Base-by-base conservation (phyloP, 2,329 filamentous ascomycete genomes). In the Ceratocystiopsis sp. region DNA sequence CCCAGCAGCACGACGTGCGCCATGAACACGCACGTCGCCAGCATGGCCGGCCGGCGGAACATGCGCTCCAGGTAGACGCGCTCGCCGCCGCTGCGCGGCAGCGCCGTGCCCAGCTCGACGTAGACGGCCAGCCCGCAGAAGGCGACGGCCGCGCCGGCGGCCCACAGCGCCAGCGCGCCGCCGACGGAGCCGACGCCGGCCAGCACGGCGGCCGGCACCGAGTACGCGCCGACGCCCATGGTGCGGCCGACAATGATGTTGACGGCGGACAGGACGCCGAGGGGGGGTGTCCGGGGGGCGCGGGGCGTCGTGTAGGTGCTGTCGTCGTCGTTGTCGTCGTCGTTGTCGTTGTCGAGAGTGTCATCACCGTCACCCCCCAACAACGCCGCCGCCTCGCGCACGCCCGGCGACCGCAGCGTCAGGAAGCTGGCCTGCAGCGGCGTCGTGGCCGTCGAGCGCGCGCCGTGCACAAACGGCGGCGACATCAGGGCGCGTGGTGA, bases 201-300 rank as follows among this genome's bases (percentile, higher is more conserved):
- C 45, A 71, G 71, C 40, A 75, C 69, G n/a, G 69, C 68, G 2
- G 67, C 67, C 1, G 71, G 71, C 1, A 71, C 71, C 1, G 70
- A 71, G 51, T 73, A 75, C 19, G 71, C 58, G 47, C 66, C 60
- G 11, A 63, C 56, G 3, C 64, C 63, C 19, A 66, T 50, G 0
- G 58, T 60, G 48, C 60, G 61, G 33, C 58, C 57, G 10, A 61
- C 52, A 29, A 61, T 61, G 36, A 61, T 58, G 43, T 57, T 61
- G 48, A 61, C 57, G 34, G 57, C 55, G 10, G 57, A 61, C 35
- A 60, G 47, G 14, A 57, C 57, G 9, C 59, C 59, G 4, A 61
- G 52, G n/a, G n/a, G n/a, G n/a, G n/a, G n/a, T n/a, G n/a, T n/a
- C n/a, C n/a, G n/a, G n/a, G n/a, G n/a, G n/a, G n/a, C n/a, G n/a